Evolutionary conservation across 495 filamentous ascomycete species (phyloP).

Genomic region (Articulospora tetracladia): DNA sequence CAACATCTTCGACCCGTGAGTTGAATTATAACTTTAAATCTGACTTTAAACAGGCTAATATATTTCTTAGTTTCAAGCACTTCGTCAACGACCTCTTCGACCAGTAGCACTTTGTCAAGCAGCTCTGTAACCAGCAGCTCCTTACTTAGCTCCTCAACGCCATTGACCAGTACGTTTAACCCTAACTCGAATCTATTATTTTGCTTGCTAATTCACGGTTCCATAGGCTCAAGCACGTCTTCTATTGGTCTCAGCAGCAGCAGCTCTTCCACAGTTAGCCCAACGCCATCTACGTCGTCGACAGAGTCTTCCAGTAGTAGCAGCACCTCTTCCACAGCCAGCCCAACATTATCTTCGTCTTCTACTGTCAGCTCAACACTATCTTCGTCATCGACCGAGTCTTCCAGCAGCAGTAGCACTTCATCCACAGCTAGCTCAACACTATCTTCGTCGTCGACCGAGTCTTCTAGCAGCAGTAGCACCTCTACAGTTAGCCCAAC

Average conservation of each 20-base stretch:
- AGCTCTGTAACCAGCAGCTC: not conserved
- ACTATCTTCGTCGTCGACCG: too few species aligned
- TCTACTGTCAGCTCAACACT: not conserved
- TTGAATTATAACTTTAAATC: too few species aligned
- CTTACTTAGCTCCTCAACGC: not conserved
- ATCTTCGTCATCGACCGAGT: not conserved
- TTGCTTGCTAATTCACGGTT: not conserved
- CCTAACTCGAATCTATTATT: too few species aligned
- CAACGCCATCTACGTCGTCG: constrained; percentile 3
- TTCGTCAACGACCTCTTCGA: not conserved
- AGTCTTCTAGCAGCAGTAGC: not conserved
- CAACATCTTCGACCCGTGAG: not conserved
- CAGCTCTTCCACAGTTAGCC: not conserved
- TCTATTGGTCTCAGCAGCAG: not conserved
- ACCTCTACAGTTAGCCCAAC: not conserved
- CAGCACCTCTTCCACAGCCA: not conserved
- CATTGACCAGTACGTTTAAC: not conserved
- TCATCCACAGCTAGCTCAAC: not conserved
- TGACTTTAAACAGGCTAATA: not conserved
- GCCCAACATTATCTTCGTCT: not conserved
- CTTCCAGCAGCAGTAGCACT: not conserved
- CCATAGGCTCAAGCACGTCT: not conserved
- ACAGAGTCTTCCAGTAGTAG: not conserved
- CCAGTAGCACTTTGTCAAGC: too few species aligned
- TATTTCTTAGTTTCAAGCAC: not conserved